phyloP scores from a whole-genome alignment of 2,329 filamentous ascomycete species.

The Chaetothyriales sp. region DNA sequence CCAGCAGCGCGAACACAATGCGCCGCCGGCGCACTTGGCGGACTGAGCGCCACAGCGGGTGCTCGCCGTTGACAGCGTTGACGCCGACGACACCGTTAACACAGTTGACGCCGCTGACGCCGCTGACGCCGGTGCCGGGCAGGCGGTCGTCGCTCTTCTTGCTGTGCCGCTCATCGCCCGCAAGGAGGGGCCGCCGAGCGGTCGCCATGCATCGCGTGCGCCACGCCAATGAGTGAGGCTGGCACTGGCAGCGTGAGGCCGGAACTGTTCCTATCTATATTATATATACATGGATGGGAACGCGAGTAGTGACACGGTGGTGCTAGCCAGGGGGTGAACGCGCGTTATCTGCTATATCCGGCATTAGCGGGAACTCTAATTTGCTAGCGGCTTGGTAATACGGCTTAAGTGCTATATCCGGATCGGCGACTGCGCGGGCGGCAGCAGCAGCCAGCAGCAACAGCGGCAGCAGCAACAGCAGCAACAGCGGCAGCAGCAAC shows the following conservation, averaged over 20 bases:
- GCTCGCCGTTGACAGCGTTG: neutral
- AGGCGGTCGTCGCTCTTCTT: neutral
- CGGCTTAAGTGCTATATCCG: neutral
- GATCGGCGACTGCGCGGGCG: too few relatives aligned
- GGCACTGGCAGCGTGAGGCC: neutral
- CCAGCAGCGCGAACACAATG: slow-evolving; percentile 34
- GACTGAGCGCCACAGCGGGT: neutral
- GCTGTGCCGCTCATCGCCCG: neutral
- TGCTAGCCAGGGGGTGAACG: neutral
- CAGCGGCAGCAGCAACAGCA: neutral
- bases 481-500: neutral
- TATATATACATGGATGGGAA: too few relatives aligned
- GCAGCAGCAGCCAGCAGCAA: neutral
- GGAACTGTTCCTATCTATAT: too few relatives aligned
- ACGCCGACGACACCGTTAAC: too few relatives aligned
- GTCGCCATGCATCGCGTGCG: neutral
- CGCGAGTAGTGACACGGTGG: neutral
- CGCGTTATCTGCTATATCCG: neutral
- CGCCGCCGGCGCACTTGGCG: slow-evolving; percentile 32
- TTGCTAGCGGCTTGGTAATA: too few relatives aligned
- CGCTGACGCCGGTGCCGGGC: neutral
- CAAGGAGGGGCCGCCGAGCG: neutral
- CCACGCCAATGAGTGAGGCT: neutral
- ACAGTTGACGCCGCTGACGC: too few relatives aligned
- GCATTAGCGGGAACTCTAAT: too few relatives aligned